Base-by-base conservation (phyloP, 2,329 filamentous ascomycete species). In the Pestalotiopsis sp. region DNA sequence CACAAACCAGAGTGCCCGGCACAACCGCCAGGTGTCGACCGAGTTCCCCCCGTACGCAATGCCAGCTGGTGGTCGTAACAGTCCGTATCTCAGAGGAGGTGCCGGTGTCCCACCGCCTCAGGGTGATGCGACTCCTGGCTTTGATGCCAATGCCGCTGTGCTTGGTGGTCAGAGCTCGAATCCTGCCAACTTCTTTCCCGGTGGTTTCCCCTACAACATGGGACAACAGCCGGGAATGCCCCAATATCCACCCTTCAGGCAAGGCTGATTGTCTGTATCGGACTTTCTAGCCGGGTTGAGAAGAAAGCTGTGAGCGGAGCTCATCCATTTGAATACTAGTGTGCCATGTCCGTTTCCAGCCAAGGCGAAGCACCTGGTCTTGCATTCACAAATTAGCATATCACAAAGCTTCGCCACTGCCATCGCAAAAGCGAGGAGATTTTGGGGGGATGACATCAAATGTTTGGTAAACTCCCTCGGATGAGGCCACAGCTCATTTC, bases 11-110 rank as follows among this genome's bases (percentile, higher is more conserved):
- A 67, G 69, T 4, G 66, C 65, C n/a, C 72, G 69, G 12, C 83
- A 85, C 68, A 74, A 75, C 17, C 80, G 82, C 59, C 81, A 69
- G 57, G 52, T 67, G 9, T 60, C 65, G 13, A 60, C 23, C n/a
- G 59, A 60, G 17, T 65, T 38, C 5, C 25, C 60, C 31, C n/a
- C 36, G 13, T 71, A 78, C 56, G 75, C 78, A 11, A 73, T 75
- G 63, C 71, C 73, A 36, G 67, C 76, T 40, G 78, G 75, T 25
- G 79, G 86, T 49, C 83, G 85, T 2, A 73, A 81, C 12, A 87
- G 86, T 72, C 86, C 86, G 0, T 88, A 84, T 68, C n/a, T 58
- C 27, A 81, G 81, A 20, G 77, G 77, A 17, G 73, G 75, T 7
- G 27, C 13, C 11, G 45, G 27, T 41, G 66, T n/a, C 20, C 62